Evolutionary conservation across 805 yeast genomes (phyloP).

Genomic region (Zygotorulaspora florentina): DNA sequence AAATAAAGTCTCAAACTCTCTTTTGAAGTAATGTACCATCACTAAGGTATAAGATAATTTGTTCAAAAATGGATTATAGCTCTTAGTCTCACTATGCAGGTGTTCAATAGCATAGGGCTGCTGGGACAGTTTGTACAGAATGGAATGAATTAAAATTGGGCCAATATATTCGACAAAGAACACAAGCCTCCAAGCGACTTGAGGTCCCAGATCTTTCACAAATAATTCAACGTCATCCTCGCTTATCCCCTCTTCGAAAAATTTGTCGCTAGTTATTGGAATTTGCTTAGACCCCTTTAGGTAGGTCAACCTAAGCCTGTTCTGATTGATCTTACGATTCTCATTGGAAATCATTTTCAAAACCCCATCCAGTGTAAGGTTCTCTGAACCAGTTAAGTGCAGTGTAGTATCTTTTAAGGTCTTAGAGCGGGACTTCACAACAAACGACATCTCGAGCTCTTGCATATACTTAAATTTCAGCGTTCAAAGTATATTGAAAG

Average conservation of each 20-base stretch:
- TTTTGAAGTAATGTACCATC: slow-evolving; percentile 73
- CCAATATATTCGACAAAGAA: slow-evolving; percentile 85
- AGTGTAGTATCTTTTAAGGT: slow-evolving; percentile 46
- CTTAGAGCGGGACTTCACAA: slow-evolving; percentile 58
- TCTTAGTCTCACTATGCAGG: slow-evolving; percentile 9
- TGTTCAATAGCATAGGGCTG: slow-evolving; percentile 11
- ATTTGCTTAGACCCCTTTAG: slow-evolving; percentile 33
- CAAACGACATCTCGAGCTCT: slow-evolving; percentile 1
- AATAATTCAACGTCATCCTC: slow-evolving; percentile 43
- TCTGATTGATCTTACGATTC: slow-evolving; percentile 41
- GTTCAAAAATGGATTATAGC: slow-evolving; percentile 27
- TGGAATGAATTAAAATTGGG: slow-evolving; percentile 75
- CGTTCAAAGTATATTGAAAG: no score
- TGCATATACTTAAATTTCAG: neutral
- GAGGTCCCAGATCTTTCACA: slow-evolving; percentile 90
- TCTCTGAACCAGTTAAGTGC: slow-evolving; percentile 25
- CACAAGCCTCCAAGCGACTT: slow-evolving; percentile 89
- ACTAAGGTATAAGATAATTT: slow-evolving; percentile 43
- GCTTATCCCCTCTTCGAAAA: slow-evolving; percentile 34
- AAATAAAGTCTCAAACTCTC: slow-evolving; percentile 82
- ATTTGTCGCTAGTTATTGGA: slow-evolving; percentile 25
- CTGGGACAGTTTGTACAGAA: slow-evolving; percentile 48
- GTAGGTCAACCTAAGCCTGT: slow-evolving; percentile 56
- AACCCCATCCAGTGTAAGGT: slow-evolving; percentile 43
- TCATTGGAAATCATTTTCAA: slow-evolving; percentile 41